A percentile compares a stretch with the other conserved stretches of the same genome.
These are phyloP conservation scores for Xylona heveae DNA, from an alignment of 495 filamentous ascomycete species.

Conservation along the genomic window DNA sequence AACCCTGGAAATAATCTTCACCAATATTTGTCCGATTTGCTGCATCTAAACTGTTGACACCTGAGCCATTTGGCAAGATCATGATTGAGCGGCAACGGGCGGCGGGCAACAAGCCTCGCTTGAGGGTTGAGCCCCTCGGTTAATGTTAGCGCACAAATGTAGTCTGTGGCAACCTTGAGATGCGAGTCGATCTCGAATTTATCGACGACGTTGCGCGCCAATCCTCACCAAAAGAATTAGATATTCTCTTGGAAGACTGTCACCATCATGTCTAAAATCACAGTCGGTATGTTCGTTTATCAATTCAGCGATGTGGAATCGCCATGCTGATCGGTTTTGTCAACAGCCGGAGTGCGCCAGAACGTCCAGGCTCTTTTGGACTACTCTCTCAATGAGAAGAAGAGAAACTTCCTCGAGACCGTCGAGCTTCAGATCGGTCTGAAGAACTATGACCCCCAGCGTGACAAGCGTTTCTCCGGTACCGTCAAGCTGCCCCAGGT, in stretches of 20 bases:
- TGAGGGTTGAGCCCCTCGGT: no score
- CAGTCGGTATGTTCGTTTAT: constrained; percentile 6
- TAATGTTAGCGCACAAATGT: no score
- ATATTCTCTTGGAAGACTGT: constrained; percentile 43
- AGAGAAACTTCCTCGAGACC: constrained; percentile 98
- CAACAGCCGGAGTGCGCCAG: constrained; percentile 86
- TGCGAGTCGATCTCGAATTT: no score
- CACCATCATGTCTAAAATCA: constrained; percentile 19
- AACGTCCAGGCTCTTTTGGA: constrained; percentile 81
- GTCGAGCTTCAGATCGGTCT: constrained; percentile 93
- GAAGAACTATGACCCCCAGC: constrained; percentile 99
- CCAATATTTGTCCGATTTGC: no score
- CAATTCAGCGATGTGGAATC: constrained; percentile 5
- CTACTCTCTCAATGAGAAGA: constrained; percentile 93
- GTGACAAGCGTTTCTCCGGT: constrained; percentile 99
- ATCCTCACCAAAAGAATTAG: constrained; percentile 10
- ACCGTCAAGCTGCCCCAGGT: constrained; percentile 84
- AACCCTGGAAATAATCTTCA: no score
- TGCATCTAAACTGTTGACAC: no score
- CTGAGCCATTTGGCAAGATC: no score
- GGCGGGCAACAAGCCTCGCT: no score
- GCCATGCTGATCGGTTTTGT: constrained; percentile 12
- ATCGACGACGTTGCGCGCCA: no score
- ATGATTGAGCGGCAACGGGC: no score
- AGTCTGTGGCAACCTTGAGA: no score